Conservation (phyloP, 2,329 filamentous ascomycete species). For the Xylogone sp. region DNA sequence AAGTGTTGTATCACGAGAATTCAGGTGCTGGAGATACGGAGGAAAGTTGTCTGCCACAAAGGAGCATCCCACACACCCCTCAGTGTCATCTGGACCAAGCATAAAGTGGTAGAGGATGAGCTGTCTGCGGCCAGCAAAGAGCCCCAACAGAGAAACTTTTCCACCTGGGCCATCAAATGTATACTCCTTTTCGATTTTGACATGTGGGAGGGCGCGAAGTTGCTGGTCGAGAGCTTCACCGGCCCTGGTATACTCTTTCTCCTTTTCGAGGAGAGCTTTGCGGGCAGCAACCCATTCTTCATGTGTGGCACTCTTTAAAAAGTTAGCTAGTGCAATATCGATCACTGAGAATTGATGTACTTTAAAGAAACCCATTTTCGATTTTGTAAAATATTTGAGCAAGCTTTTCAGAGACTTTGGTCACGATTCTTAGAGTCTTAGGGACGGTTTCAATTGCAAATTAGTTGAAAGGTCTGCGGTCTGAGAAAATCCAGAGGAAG, state of each 20-base stretch:
- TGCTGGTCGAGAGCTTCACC: conserved; percentile 25
- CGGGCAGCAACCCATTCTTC: conserved; percentile 32
- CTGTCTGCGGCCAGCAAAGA: conserved; percentile 32
- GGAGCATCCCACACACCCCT: conserved; percentile 36
- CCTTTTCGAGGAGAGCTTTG: conserved; percentile 31
- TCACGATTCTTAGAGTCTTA: background rate
- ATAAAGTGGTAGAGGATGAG: conserved; percentile 45
- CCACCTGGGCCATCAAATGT: conserved; percentile 30
- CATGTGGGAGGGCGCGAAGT: conserved; percentile 35
- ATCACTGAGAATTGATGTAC: background rate
- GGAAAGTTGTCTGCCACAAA: conserved; percentile 37
- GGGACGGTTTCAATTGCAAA: background rate
- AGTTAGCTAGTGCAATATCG: background rate
- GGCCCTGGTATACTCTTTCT: conserved; percentile 30
- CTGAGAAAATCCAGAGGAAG: background rate
- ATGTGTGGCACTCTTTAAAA: conserved; percentile 24
- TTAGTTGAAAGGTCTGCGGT: background rate
- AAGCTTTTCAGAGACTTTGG: background rate
- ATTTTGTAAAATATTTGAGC: background rate
- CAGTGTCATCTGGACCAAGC: conserved; percentile 32
- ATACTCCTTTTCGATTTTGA: conserved; percentile 33
- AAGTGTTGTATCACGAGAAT: conserved; percentile 33
- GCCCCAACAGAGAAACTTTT: conserved; percentile 23
- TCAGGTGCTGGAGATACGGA: conserved; percentile 30
- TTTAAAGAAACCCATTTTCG: background rate